Percentiles rank a stretch among this genome's conserved stretches.
These are phyloP conservation scores for Calonectria pteridis DNA, from an alignment of 2,329 filamentous ascomycete species.

Conservation along the genomic window DNA sequence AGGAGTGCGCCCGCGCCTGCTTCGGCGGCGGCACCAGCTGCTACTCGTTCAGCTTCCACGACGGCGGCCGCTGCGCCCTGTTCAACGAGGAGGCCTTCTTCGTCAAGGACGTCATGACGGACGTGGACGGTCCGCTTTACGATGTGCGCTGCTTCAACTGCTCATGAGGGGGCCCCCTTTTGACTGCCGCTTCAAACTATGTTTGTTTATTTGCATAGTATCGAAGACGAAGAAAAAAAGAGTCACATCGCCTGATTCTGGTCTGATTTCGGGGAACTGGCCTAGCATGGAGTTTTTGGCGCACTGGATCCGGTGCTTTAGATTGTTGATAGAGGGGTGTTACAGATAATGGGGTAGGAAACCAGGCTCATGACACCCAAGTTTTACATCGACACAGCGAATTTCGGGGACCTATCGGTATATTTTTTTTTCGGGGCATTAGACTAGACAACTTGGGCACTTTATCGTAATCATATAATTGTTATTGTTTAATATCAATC, in stretches of 20 bases:
- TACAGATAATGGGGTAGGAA: not conserved
- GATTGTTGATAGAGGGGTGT: not conserved
- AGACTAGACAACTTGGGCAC: not conserved
- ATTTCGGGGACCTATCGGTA: not conserved
- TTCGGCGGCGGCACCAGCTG: not conserved
- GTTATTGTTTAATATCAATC: not conserved
- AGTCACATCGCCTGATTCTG: not conserved
- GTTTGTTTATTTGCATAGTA: not conserved
- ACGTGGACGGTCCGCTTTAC: not conserved
- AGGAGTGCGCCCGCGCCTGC: conserved; percentile 5
- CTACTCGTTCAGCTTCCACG: not conserved
- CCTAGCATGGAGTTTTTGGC: not conserved
- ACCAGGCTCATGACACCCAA: not conserved
- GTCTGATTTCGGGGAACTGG: too few relatives aligned
- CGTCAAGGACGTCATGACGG: not conserved
- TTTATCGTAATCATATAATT: not conserved
- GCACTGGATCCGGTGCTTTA: not conserved
- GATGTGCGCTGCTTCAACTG: conserved; percentile 12
- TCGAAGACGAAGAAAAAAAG: not conserved
- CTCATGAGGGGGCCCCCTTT: not conserved
- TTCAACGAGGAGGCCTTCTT: conserved; percentile 9
- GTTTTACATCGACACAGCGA: not conserved
- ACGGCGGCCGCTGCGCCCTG: not conserved
- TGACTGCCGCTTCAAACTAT: not conserved
- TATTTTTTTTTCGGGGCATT: not conserved